Base-by-base conservation (phyloP, 163 green algal species). In the Scenedesmus sp. region DNA sequence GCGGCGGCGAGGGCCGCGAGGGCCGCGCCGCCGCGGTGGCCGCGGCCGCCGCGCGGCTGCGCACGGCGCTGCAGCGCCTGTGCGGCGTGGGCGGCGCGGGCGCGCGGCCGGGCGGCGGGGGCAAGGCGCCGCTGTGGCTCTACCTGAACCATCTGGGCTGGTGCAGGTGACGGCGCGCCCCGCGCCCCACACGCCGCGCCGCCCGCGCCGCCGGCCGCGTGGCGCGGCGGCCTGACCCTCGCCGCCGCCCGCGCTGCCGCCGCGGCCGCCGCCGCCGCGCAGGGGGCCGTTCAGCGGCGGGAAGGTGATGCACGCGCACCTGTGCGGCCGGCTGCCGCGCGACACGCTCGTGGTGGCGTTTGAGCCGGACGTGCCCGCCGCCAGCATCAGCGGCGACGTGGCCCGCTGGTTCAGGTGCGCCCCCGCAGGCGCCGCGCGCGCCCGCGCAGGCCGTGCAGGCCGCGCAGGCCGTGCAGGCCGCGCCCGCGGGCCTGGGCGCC, bases 111-210 rank as follows among this genome's bases (percentile, higher is more conserved):
- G 50, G 50, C n/a, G 11, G 44, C 15, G 63, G 45, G 60, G 20
- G 33, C n/a, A 7, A 62, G 51, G 42, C 63, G 29, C 75, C 75
- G 14, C 26, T 76, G 53, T 82, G 75, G 75, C 54, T 82, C 7
- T 82, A 82, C 29, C 63, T 82, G 10, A 76, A 82, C 63, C 75
- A 82, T 42, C 42, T 82, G 51, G 75, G 63, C 22, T 70, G 63
- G 75, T 81, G 58, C 45, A 72, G 60, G 67, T 76, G 65, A 63
- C 29, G 5, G 22, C 51, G 9, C 50, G 45, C 45, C 45, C 14
- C 45, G 45, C 45, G 11, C 45, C 13, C 45, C 45, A 53, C 11
- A 14, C 45, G 13, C n/a, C n/a, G n/a, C n/a, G n/a, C n/a, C n/a
- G n/a, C n/a, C n/a, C n/a, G n/a, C n/a, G n/a, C n/a, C n/a, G 45